Conservation (phyloP, 73 alveolate genomes). For the Effrenium voratum region DNA sequence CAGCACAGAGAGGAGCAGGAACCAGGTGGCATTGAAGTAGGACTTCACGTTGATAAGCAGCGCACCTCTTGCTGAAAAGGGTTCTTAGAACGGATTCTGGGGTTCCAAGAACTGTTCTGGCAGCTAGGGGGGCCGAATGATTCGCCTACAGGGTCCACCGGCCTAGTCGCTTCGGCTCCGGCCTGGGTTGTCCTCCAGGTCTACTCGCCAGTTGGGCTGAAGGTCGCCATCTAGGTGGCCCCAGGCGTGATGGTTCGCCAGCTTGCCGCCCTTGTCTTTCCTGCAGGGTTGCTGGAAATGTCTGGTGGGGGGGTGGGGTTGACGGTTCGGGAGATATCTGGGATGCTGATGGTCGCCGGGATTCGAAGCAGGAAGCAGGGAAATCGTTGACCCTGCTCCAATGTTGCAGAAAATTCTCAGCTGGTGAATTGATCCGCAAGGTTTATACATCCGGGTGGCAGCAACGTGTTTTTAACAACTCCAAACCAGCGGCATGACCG, state of each 20-base stretch:
- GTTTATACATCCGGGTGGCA: background rate
- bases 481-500: background rate
- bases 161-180: background rate
- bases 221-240: constrained; percentile 24
- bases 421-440: background rate
- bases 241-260: constrained; percentile 40
- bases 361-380: background rate
- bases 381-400: background rate
- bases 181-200: constrained; percentile 84
- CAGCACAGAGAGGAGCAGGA: constrained; percentile 25
- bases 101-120: too few species aligned
- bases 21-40: constrained; percentile 55
- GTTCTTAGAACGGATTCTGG: too few species aligned
- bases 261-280: constrained; percentile 44
- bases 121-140: too few species aligned
- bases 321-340: background rate
- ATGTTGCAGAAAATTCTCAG: background rate
- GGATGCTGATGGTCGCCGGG: background rate
- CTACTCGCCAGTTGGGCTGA: constrained; percentile 50
- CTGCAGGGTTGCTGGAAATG: too few species aligned
- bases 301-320: too few species aligned
- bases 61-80: background rate
- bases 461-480: background rate
- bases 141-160: too few species aligned
- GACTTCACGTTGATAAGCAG: background rate